Evolutionary conservation across 805 yeast genomes (phyloP).

Genomic region (Kodamaea restingae): DNA sequence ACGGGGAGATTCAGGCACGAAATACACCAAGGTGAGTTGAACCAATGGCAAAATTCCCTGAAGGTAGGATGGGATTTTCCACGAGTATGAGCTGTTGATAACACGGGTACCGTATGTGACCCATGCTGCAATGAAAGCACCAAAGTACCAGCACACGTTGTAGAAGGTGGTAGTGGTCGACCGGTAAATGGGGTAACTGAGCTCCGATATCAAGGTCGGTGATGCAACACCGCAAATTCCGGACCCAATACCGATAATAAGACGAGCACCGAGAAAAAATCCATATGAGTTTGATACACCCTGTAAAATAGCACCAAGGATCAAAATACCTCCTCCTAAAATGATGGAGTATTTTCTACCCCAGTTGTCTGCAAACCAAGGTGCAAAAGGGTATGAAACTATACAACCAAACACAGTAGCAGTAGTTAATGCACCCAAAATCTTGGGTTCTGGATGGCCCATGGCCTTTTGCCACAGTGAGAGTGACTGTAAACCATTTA

Average conservation of each 20-base stretch:
- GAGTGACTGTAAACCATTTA: constrained; percentile 49
- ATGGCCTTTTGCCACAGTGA: constrained; percentile 38
- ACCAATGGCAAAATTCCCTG: constrained; percentile 50
- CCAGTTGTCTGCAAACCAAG: constrained; percentile 30
- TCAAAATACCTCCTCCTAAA: constrained; percentile 22
- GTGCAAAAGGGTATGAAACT: constrained; percentile 26
- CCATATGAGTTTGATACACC: constrained; percentile 32
- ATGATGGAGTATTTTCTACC: constrained; percentile 36
- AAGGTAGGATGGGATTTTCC: constrained; percentile 54
- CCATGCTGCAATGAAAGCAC: constrained; percentile 52
- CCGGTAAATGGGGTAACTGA: constrained; percentile 42
- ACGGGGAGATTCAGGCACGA: constrained; percentile 40
- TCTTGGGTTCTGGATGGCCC: constrained; percentile 18
- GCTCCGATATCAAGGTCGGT: constrained; percentile 48
- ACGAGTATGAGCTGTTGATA: constrained; percentile 34
- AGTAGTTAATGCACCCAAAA: constrained; percentile 20
- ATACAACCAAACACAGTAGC: constrained; percentile 35
- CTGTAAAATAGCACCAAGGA: constrained; percentile 36
- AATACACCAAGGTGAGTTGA: constrained; percentile 33
- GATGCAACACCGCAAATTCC: constrained; percentile 40
- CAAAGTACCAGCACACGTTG: constrained; percentile 51
- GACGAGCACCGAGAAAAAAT: constrained; percentile 42
- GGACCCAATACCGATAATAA: constrained; percentile 47
- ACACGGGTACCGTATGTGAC: constrained; percentile 44
- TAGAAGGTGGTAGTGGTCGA: constrained; percentile 33